Evolutionary conservation across 2,329 filamentous ascomycete species (phyloP).

Genomic region (Colletotrichum sp.): DNA sequence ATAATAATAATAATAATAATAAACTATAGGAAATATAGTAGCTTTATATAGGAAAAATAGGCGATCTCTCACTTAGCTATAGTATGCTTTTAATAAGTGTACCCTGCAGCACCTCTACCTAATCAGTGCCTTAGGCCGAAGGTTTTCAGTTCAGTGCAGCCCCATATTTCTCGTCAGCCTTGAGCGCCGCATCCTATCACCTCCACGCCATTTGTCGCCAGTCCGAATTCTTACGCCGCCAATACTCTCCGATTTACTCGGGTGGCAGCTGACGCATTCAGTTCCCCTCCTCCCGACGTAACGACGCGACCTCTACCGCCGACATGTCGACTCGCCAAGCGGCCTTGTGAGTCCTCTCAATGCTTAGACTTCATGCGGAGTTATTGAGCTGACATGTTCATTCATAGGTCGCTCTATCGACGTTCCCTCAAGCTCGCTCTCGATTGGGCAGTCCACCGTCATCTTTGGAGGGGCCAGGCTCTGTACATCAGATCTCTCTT

Average conservation of each 20-base stretch:
- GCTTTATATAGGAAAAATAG: too few species aligned
- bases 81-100: too few species aligned
- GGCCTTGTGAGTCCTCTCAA: conserved; percentile 48
- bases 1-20: too few species aligned
- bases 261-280: not conserved
- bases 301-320: not conserved
- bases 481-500: conserved; percentile 95
- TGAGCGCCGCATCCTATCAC: not conserved
- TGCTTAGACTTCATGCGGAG: not conserved
- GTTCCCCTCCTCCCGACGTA: not conserved
- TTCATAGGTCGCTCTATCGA: conserved; percentile 78
- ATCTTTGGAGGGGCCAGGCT: conserved; percentile 94
- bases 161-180: not conserved
- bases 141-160: not conserved
- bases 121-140: not conserved
- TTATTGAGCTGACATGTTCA: not conserved
- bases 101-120: not conserved
- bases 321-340: conserved; percentile 54
- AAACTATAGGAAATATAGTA: too few species aligned
- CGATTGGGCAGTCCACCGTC: conserved; percentile 93
- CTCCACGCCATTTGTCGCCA: not conserved
- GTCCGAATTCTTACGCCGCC: not conserved
- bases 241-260: not conserved
- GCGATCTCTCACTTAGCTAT: too few species aligned
- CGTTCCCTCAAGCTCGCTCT: conserved; percentile 91